Evolutionary conservation across 2,329 filamentous ascomycete genomes (phyloP).

Genomic region (Pseudogymnoascus sp.): DNA sequence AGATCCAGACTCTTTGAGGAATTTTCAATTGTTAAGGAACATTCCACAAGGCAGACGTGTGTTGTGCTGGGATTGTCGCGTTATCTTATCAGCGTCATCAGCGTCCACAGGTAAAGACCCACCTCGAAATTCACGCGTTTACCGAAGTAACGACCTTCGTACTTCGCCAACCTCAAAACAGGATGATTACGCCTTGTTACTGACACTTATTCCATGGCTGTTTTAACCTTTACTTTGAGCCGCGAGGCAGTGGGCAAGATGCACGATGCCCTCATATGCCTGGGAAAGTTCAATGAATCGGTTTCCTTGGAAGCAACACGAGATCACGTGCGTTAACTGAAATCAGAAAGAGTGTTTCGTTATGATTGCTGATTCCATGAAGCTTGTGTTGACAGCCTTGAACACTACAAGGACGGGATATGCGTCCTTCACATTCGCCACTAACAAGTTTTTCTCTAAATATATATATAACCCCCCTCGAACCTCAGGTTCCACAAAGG

Average conservation of each 20-base stretch:
- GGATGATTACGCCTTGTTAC: background rate
- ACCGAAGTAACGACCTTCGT: background rate
- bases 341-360: slow-evolving; percentile 20
- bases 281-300: slow-evolving; percentile 72
- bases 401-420: slow-evolving; percentile 78
- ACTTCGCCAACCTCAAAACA: slow-evolving; percentile 1
- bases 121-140: background rate
- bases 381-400: slow-evolving; percentile 66
- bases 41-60: background rate
- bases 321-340: slow-evolving; percentile 45
- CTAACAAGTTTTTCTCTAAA: slow-evolving; percentile 60
- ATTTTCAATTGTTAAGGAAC: background rate
- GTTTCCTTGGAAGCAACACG: slow-evolving; percentile 65
- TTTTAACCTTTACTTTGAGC: slow-evolving; percentile 65
- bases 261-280: slow-evolving; percentile 64
- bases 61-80: background rate
- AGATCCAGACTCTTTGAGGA: background rate
- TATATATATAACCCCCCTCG: slow-evolving; percentile 53
- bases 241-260: slow-evolving; percentile 63
- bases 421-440: slow-evolving; percentile 60
- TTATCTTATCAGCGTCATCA: background rate
- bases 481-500: slow-evolving; percentile 14
- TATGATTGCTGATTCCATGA: slow-evolving; percentile 9
- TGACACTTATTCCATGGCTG: slow-evolving; percentile 38
- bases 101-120: background rate